These are phyloP conservation scores for Gloeopeniophorella convolvens DNA, from an alignment of 768 basidiomycete genomes.

Conservation along the genomic window DNA sequence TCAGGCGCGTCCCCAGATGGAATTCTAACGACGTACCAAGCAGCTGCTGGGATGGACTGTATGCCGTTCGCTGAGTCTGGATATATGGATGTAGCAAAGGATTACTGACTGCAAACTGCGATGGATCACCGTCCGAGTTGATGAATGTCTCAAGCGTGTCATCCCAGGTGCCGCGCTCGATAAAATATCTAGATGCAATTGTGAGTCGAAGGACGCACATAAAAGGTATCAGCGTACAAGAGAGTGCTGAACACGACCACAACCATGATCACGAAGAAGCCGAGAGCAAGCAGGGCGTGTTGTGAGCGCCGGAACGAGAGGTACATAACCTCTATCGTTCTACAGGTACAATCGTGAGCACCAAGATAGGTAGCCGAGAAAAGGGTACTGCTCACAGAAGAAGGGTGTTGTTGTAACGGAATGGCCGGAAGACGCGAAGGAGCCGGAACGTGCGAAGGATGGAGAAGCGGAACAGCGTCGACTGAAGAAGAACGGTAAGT, in stretches of 20 bases:
- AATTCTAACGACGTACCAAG: conserved; percentile 51
- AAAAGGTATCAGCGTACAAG: conserved; percentile 35
- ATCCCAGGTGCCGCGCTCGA: conserved; percentile 89
- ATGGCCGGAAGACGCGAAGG: conserved; percentile 83
- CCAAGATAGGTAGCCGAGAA: neutral
- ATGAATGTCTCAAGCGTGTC: conserved; percentile 71
- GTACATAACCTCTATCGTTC: conserved; percentile 91
- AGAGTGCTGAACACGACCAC: conserved; percentile 84
- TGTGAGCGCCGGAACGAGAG: conserved; percentile 79
- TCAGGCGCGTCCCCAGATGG: neutral
- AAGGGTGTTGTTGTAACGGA: conserved; percentile 77
- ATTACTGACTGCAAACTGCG: conserved; percentile 60
- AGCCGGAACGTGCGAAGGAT: conserved; percentile 88
- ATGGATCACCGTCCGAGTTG: conserved; percentile 78
- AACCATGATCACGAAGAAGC: conserved; percentile 85
- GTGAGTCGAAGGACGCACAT: neutral
- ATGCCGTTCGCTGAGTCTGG: neutral
- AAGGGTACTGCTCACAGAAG: conserved; percentile 45
- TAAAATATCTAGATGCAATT: conserved; percentile 58
- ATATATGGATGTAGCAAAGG: neutral
- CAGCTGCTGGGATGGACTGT: conserved; percentile 66
- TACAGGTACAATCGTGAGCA: conserved; percentile 24
- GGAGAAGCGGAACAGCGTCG: conserved; percentile 83
- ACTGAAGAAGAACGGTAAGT: conserved; percentile 35
- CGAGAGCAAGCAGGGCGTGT: conserved; percentile 79